Conservation (phyloP, 176 grass and related monocot species). For the Canna indica region DNA sequence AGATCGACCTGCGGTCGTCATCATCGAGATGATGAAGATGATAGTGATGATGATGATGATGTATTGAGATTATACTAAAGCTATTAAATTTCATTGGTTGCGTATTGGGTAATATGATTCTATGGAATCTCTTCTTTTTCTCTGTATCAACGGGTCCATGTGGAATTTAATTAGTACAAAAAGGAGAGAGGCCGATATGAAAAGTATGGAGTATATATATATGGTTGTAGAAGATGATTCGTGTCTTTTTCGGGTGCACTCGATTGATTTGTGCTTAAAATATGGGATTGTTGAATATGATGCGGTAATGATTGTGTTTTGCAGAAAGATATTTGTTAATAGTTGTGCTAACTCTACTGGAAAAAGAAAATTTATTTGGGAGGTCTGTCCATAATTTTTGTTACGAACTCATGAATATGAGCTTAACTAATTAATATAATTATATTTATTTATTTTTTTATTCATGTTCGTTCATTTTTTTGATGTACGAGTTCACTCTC, state of each 20-base stretch:
- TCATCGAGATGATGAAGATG: not conserved
- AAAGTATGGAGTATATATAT: not conserved
- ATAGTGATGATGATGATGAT: not conserved
- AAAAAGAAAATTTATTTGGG: too few relatives aligned
- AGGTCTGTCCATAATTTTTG: too few relatives aligned
- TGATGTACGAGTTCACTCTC: too few relatives aligned
- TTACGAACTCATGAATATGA: too few relatives aligned
- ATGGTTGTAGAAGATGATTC: not conserved
- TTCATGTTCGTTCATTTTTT: too few relatives aligned
- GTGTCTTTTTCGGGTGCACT: slow-evolving; percentile 13
- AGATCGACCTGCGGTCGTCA: slow-evolving; percentile 64
- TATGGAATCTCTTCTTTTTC: not conserved
- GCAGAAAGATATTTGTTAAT: too few relatives aligned
- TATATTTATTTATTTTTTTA: too few relatives aligned
- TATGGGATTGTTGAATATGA: not conserved
- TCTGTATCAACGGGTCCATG: not conserved
- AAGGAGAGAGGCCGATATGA: not conserved
- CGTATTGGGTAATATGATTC: not conserved
- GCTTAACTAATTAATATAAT: too few relatives aligned
- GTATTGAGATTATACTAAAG: not conserved
- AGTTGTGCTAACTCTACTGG: too few relatives aligned
- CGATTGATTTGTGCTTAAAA: not conserved
- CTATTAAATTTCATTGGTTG: not conserved
- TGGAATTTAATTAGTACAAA: not conserved
- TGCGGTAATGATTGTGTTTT: not conserved